Evolutionary conservation across 2,329 filamentous ascomycete genomes (phyloP).

Genomic region (Botryosphaeria agaves): DNA sequence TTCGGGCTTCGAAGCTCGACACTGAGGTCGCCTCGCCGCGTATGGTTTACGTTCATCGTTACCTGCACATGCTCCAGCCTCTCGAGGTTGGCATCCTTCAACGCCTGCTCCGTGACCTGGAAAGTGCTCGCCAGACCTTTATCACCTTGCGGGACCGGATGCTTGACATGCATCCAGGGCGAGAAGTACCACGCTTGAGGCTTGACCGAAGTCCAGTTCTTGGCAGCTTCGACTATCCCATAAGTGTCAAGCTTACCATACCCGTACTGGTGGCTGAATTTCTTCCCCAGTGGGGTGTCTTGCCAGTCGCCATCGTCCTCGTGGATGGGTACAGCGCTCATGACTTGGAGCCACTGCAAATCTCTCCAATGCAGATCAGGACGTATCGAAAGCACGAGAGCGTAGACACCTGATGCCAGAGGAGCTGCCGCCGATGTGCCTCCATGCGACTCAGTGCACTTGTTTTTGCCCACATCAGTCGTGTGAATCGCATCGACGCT

Average conservation of each 20-base stretch:
- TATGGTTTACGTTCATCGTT: slow-evolving; percentile 91
- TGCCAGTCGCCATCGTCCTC: slow-evolving; percentile 63
- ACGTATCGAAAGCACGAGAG: slow-evolving; percentile 67
- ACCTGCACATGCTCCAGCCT: slow-evolving; percentile 88
- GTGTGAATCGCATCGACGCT: slow-evolving; percentile 83
- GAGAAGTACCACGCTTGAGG: slow-evolving; percentile 91
- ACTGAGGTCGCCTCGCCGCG: slow-evolving; percentile 74
- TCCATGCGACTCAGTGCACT: slow-evolving; percentile 68
- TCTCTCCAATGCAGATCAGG: slow-evolving; percentile 88
- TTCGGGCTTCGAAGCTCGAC: slow-evolving; percentile 79
- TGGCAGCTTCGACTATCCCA: slow-evolving; percentile 68
- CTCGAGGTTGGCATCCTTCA: slow-evolving; percentile 67
- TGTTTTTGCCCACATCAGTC: slow-evolving; percentile 74
- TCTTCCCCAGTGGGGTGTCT: slow-evolving; percentile 59
- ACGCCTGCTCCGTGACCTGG: slow-evolving; percentile 64
- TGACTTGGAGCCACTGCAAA: slow-evolving; percentile 75
- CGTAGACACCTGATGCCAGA: slow-evolving; percentile 80
- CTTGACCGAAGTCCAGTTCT: slow-evolving; percentile 74
- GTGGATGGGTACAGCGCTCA: slow-evolving; percentile 70
- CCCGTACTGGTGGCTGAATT: slow-evolving; percentile 87
- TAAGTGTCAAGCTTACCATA: slow-evolving; percentile 92
- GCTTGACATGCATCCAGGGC: slow-evolving; percentile 82
- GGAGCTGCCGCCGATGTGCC: slow-evolving; percentile 93
- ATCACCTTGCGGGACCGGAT: slow-evolving; percentile 69
- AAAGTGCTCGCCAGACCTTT: slow-evolving; percentile 65